Conservation (phyloP, 169 alveolate species). For the Cyclospora cayetanensis region DNA sequence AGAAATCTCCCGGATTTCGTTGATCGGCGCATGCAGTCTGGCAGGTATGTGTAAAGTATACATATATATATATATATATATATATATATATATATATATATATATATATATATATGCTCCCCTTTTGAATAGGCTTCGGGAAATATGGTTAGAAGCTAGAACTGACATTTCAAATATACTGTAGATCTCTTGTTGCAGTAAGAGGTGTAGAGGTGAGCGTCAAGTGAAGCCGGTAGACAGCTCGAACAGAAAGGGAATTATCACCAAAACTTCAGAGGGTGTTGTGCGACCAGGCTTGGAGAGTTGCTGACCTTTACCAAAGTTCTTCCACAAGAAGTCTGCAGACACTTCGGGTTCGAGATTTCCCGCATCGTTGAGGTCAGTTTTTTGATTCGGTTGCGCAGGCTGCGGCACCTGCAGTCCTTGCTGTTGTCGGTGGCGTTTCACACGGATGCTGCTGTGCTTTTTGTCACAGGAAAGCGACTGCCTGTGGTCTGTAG, state of each 20-base stretch:
- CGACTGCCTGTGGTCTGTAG: background rate
- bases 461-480: conserved; percentile 14
- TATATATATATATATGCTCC: no score
- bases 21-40: conserved; percentile 48
- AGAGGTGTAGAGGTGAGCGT: no score
- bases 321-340: background rate
- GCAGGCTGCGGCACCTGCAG: background rate
- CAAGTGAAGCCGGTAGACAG: no score
- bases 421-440: background rate
- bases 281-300: background rate
- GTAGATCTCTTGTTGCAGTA: no score
- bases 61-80: no score
- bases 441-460: background rate
- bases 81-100: no score
- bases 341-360: background rate
- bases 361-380: background rate
- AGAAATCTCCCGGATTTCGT: conserved; percentile 24
- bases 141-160: no score
- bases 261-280: background rate
- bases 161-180: no score
- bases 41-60: no score
- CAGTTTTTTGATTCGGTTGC: background rate
- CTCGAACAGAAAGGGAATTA: background rate
- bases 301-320: conserved; percentile 30
- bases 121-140: no score